phyloP scores from a whole-genome alignment of 345 rosid species.

The Excoecaria cochinchinensis region DNA sequence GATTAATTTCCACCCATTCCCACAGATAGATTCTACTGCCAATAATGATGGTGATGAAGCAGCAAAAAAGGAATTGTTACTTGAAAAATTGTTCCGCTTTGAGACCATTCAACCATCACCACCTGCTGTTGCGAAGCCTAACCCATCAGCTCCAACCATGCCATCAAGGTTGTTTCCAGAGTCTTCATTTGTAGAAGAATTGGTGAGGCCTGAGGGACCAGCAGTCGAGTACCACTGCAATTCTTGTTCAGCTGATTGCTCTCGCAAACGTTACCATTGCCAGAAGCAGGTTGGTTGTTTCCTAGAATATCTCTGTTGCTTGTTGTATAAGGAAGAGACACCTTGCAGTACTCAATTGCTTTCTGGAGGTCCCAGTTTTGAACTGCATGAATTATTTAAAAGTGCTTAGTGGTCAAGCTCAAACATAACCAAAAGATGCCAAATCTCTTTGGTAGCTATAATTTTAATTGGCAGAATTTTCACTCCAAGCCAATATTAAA shows the following conservation, averaged over 20 bases:
- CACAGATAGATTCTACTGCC: slow-evolving; percentile 41
- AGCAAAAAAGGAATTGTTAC: slow-evolving; percentile 44
- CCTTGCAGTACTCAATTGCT: not conserved
- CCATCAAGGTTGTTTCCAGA: slow-evolving; percentile 72
- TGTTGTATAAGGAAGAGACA: not conserved
- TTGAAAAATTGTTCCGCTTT: slow-evolving; percentile 77
- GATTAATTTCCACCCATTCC: slow-evolving; percentile 93
- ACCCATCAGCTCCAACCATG: slow-evolving; percentile 44
- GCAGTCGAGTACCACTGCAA: slow-evolving; percentile 96
- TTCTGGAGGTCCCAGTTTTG: not conserved
- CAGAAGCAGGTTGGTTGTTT: slow-evolving; percentile 77
- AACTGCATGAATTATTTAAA: not conserved
- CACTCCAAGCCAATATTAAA: too few relatives aligned
- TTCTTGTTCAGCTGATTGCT: slow-evolving; percentile 97
- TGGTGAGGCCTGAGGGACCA: slow-evolving; percentile 75
- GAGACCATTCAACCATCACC: slow-evolving; percentile 53
- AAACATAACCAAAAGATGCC: not conserved
- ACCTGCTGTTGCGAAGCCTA: slow-evolving; percentile 47
- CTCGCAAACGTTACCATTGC: slow-evolving; percentile 98
- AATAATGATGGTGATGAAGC: slow-evolving; percentile 37
- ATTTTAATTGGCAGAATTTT: not conserved
- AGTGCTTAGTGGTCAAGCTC: not conserved
- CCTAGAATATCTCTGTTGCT: slow-evolving; percentile 9
- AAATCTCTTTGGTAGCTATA: not conserved
- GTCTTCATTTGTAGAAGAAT: slow-evolving; percentile 70